phyloP scores from a whole-genome alignment of 495 filamentous ascomycete species.

The Daldinia childiae region DNA sequence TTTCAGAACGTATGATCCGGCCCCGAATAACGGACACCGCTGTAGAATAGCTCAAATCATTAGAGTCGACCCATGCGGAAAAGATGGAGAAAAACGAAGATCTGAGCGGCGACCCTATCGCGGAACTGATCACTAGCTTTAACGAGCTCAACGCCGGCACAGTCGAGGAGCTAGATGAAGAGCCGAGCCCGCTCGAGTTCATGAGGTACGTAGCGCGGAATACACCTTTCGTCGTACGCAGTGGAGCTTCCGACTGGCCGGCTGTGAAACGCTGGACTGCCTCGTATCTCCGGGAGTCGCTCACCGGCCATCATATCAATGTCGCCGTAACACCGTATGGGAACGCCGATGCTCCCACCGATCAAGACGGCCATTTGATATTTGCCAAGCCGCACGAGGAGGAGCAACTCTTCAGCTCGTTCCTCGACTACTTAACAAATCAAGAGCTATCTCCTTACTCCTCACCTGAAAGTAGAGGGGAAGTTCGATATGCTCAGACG shows the following conservation, averaged over 20 bases:
- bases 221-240: conserved; percentile 72
- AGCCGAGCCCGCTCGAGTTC: conserved; percentile 76
- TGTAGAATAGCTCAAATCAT: background rate
- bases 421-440: conserved; percentile 56
- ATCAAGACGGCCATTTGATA: conserved; percentile 47
- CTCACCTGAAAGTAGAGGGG: conserved; percentile 22
- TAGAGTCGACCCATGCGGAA: background rate
- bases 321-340: conserved; percentile 76
- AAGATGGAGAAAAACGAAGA: conserved; percentile 26
- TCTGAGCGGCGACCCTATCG: conserved; percentile 50
- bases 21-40: background rate
- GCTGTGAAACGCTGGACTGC: conserved; percentile 69
- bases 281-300: conserved; percentile 59
- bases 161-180: conserved; percentile 66
- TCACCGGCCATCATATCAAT: conserved; percentile 65
- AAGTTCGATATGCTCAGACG: conserved; percentile 66
- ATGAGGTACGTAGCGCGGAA: conserved; percentile 74
- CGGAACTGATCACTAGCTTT: conserved; percentile 69
- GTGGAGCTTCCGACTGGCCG: conserved; percentile 65
- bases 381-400: conserved; percentile 68
- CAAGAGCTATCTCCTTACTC: conserved; percentile 46
- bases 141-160: conserved; percentile 69
- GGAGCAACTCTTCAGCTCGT: conserved; percentile 57
- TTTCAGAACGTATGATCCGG: background rate
- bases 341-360: conserved; percentile 70